Evolutionary conservation across 352 stramenopile genomes (phyloP), one percentile per base, ranked within the genome.

Genomic region (Phytopythium helicoides): DNA sequence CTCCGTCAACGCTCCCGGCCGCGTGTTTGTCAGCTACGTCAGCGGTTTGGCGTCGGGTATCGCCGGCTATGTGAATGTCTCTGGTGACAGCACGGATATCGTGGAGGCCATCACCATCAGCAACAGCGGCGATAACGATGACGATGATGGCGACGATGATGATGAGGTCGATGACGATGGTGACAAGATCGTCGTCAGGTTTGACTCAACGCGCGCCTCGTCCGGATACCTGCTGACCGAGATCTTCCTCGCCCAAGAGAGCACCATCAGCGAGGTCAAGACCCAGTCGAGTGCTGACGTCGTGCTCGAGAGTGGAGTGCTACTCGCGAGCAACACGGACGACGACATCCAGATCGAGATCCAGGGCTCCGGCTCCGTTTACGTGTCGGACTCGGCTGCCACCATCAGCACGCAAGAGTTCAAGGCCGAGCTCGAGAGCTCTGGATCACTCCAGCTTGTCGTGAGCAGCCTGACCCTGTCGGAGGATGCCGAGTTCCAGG

Each of bases 41-140:
- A 66, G 42, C 9, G 39, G 28, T 14, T 7, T 66, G 21, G 31
- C 55, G 3, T 47, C 52, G 19, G 60, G 56, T 33, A 44, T 72
- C 2, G 47, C 64, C 10, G 64, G 64, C 31, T 72, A 68, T 42
- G 52, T 66, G n/a, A 72, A 68, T 33, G 55, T 72, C 10, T 68
- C 64, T 2, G 60, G 56, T 0, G 48, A 59, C 46, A 58, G 55
- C 12, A 45, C 51, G 35, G 39, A 10, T 7, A 39, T 61, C 0
- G 55, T 72, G 8, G 49, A 72, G n/a, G 44, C 53, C 6, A 59
- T 68, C 11, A 47, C 37, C 31, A 52, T 72, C 18, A 57, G 23
- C 36, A 69, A n/a, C n/a, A n/a, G n/a, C n/a, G n/a, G n/a, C n/a
- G n/a, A 66, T 21, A 56, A 58, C 16, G 56, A 64, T 23, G 28